Evolutionary conservation across 1,284 basidiomycete genomes (phyloP), one percentile per base, ranked within the genome.

Genomic region (Phellinidium pouzarii): DNA sequence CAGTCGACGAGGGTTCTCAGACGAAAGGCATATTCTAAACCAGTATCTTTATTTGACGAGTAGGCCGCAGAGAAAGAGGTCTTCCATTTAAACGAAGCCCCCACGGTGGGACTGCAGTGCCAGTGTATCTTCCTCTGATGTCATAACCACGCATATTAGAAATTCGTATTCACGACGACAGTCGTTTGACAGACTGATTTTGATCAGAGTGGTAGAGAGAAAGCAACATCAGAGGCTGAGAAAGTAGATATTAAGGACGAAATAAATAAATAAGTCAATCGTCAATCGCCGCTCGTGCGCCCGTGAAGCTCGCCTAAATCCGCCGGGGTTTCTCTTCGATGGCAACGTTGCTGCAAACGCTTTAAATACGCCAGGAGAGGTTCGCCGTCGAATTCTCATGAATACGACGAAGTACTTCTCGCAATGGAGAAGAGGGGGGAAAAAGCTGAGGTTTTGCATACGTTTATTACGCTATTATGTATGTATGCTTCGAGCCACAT

Each of bases 281-380:
- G 44, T 26, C 44, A 45, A 25, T 12, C 19, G 25, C 25, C 25
- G 44, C 48, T 27, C n/a, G n/a, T 50, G n/a, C 25, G 44, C 48
- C 20, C n/a, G n/a, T 50, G n/a, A 42, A 26, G 17, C 19, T 48
- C 45, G 20, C 47, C 38, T 48, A 48, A 50, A 40, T 50, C 48
- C 48, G 48, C 48, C 38, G 48, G 41, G n/a, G 29, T 38, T 20
- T 20, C 23, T 22, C 23, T 50, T 26, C 31, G 37, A 26, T 27
- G 37, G 26, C 26, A 40, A 42, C 38, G 38, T 40, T 42, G 37
- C 23, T 17, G 22, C 9, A 12, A 27, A 17, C 36, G 12, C 25
- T 41, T 25, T 41, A 25, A 43, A 25, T 26, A 19, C 27, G 14
- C 27, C n/a, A 8, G 25, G 6, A 11, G 31, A 42, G 26, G 48